These are phyloP conservation scores for Boechera retrofracta DNA, from an alignment of 345 rosid species.

Conservation along the genomic window DNA sequence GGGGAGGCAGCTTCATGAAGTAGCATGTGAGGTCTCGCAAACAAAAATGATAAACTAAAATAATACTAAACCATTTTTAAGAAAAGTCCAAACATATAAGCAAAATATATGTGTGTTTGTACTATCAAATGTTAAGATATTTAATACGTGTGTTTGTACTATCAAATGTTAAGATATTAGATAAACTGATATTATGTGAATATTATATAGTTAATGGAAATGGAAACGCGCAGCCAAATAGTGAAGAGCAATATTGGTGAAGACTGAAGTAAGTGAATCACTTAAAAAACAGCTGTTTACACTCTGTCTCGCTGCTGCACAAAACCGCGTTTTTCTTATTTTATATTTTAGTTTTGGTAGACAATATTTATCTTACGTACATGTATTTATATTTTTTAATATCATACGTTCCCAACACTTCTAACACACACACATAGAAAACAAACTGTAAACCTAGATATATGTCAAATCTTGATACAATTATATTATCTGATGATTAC, in stretches of 20 bases:
- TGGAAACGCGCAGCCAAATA: slow-evolving; percentile 47
- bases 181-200: neutral
- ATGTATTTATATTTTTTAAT: neutral
- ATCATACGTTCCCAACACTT: slow-evolving; percentile 30
- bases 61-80: slow-evolving; percentile 4
- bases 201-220: slow-evolving; percentile 9
- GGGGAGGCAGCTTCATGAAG: slow-evolving; percentile 45
- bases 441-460: neutral
- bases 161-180: neutral
- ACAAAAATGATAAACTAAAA: slow-evolving; percentile 21
- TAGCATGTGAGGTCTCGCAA: slow-evolving; percentile 46
- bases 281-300: slow-evolving; percentile 45
- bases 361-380: slow-evolving; percentile 1
- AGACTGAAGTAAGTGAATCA: slow-evolving; percentile 39
- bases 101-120: neutral
- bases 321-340: slow-evolving; percentile 44
- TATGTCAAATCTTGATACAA: slow-evolving; percentile 14
- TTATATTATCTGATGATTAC: neutral
- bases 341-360: neutral
- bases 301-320: slow-evolving; percentile 36
- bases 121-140: neutral
- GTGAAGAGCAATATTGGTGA: neutral
- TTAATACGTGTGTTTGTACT: neutral
- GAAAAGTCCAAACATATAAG: neutral
- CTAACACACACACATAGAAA: slow-evolving; percentile 2